A percentile compares a stretch with the other conserved stretches of the same genome.
phyloP scores from a whole-genome alignment of 495 filamentous ascomycete species.

The Neurospora intermedia region DNA sequence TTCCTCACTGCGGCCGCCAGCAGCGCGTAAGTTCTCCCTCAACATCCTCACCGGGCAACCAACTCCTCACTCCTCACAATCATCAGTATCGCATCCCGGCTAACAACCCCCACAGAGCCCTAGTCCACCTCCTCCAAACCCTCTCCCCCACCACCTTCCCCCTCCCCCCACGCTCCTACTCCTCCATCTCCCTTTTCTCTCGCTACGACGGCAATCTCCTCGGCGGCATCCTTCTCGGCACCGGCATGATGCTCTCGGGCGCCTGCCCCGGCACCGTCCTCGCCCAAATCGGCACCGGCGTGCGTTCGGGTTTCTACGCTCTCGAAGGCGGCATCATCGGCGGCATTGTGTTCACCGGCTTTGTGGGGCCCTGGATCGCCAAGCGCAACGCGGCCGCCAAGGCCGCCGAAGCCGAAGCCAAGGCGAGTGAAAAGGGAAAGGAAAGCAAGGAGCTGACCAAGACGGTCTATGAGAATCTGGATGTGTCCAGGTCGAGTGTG shows the following conservation, averaged over 20 bases:
- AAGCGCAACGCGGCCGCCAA: background rate
- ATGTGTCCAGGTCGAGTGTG: conserved; percentile 10
- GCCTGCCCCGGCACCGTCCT: conserved; percentile 48
- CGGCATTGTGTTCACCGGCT: conserved; percentile 29
- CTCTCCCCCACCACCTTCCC: conserved; percentile 22
- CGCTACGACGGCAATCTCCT: conserved; percentile 45
- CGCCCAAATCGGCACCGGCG: conserved; percentile 40
- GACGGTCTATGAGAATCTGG: conserved; percentile 26
- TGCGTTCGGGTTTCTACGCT: conserved; percentile 32
- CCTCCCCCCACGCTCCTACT: conserved; percentile 22
- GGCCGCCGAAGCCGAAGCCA: background rate
- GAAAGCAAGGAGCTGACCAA: conserved; percentile 3
- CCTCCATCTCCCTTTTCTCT: conserved; percentile 29
- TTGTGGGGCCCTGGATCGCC: conserved; percentile 16
- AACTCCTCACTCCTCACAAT: too few species aligned
- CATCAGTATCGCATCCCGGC: too few species aligned
- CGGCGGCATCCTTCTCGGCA: conserved; percentile 42
- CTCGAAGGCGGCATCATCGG: conserved; percentile 33
- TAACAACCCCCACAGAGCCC: too few species aligned
- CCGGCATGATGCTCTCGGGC: conserved; percentile 45
- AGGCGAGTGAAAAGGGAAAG: background rate
- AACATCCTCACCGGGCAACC: too few species aligned
- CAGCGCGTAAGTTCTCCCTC: conserved; percentile 46
- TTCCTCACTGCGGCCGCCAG: conserved; percentile 44
- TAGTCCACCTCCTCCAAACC: conserved; percentile 24